Percentiles rank a stretch among this genome's conserved stretches.
phyloP scores from a whole-genome alignment of 2,329 filamentous ascomycete genomes.

The Alternaria solani region DNA sequence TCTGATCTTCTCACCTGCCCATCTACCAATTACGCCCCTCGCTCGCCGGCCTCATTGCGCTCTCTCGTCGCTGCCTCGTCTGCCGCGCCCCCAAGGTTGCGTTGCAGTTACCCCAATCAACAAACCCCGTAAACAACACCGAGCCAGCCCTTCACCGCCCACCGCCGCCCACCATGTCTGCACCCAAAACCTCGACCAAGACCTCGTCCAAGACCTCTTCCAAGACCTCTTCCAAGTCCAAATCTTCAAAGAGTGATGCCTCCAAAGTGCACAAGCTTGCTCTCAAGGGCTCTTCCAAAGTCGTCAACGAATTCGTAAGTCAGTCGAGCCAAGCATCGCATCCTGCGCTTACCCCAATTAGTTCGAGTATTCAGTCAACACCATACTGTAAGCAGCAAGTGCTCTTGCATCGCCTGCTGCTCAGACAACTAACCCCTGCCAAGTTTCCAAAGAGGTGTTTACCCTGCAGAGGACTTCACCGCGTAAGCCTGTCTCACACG shows the following conservation, averaged over 20 bases:
- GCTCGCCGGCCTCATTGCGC: not conserved
- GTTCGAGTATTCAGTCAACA: constrained; percentile 99
- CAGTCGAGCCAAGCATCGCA: not conserved
- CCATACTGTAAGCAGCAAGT: constrained; percentile 74
- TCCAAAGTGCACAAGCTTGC: constrained; percentile 95
- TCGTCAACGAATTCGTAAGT: constrained; percentile 94
- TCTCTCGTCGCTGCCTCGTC: not conserved
- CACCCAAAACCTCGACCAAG: constrained; percentile 37
- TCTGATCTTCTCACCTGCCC: not conserved
- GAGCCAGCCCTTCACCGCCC: constrained; percentile 8
- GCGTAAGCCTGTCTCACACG: constrained; percentile 64
- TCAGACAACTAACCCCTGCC: constrained; percentile 24
- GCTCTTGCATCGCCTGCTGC: too few species aligned
- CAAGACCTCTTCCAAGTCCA: constrained; percentile 23
- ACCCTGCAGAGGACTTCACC: constrained; percentile 96
- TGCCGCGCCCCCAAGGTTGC: not conserved
- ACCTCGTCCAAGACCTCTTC: constrained; percentile 30
- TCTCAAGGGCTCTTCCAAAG: constrained; percentile 82
- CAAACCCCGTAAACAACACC: constrained; percentile 37
- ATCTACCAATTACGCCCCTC: not conserved
- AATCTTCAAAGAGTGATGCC: constrained; percentile 65
- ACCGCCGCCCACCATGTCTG: constrained; percentile 35
- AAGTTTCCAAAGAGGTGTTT: constrained; percentile 82
- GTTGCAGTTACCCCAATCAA: constrained; percentile 42
- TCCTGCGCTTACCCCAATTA: constrained; percentile 46